A percentile compares a stretch with the other conserved stretches of the same genome.
phyloP scores from a whole-genome alignment of 2,329 filamentous ascomycete genomes.

The Alternaria postmessia region DNA sequence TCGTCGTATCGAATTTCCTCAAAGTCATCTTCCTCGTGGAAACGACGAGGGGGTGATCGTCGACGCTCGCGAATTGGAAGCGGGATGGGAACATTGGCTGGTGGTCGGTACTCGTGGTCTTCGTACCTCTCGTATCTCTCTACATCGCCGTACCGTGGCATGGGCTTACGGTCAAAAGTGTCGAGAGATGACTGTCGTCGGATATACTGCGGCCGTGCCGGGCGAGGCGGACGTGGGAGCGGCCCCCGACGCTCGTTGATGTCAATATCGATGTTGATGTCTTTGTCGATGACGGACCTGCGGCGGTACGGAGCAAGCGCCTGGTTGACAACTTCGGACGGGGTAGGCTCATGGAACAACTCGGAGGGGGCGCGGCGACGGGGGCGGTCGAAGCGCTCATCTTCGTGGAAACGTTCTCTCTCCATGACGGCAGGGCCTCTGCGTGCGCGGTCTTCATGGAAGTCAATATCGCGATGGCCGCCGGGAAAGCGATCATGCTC shows the following conservation, averaged over 20 bases:
- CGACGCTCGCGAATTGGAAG: slow-evolving; percentile 62
- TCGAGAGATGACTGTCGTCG: slow-evolving; percentile 89
- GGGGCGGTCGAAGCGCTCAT: slow-evolving; percentile 58
- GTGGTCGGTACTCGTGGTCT: slow-evolving; percentile 66
- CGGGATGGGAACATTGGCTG: slow-evolving; percentile 74
- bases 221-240: slow-evolving; percentile 60
- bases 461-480: slow-evolving; percentile 52
- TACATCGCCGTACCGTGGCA: slow-evolving; percentile 63
- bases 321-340: slow-evolving; percentile 58
- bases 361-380: slow-evolving; percentile 52
- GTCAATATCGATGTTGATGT: slow-evolving; percentile 59
- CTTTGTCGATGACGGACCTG: slow-evolving; percentile 65
- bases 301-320: slow-evolving; percentile 67
- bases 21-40: slow-evolving; percentile 74
- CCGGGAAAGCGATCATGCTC: slow-evolving; percentile 56
- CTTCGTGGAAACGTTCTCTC: slow-evolving; percentile 64
- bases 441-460: slow-evolving; percentile 55
- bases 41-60: slow-evolving; percentile 59
- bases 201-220: slow-evolving; percentile 73
- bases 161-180: slow-evolving; percentile 81
- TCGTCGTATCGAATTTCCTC: slow-evolving; percentile 63
- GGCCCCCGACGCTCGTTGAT: slow-evolving; percentile 53
- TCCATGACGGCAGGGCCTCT: slow-evolving; percentile 50
- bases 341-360: slow-evolving; percentile 58
- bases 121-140: slow-evolving; percentile 53